Percentiles rank a stretch among this genome's conserved stretches.
Conservation (phyloP, 441 rosid species). For the Corymbia citriodora region DNA sequence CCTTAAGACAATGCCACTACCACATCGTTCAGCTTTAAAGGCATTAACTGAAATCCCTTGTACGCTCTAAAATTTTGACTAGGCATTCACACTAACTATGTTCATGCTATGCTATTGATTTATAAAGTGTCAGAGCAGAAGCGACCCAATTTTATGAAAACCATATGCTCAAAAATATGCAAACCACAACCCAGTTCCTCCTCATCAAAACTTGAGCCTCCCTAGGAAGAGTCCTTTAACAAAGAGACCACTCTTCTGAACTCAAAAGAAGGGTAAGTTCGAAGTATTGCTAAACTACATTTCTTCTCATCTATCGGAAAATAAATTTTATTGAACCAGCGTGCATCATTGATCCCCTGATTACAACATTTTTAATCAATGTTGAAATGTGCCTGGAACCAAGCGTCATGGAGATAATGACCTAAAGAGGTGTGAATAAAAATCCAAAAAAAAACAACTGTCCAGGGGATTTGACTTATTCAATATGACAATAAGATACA, state of each 20-base stretch:
- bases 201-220: neutral
- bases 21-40: neutral
- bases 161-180: neutral
- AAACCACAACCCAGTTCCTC: neutral
- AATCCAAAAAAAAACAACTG: neutral
- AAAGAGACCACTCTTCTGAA: neutral
- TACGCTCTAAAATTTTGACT: neutral
- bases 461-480: neutral
- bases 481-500: neutral
- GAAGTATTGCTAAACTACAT: neutral
- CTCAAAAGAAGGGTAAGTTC: neutral
- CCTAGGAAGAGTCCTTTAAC: neutral
- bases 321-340: neutral
- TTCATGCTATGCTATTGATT: neutral
- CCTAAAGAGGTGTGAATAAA: neutral
- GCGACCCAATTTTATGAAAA: neutral
- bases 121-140: neutral
- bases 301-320: neutral
- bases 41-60: neutral
- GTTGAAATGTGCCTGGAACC: neutral
- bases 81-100: neutral
- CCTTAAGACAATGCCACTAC: neutral
- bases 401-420: neutral
- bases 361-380: neutral
- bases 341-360: neutral